Base-by-base conservation (phyloP, 768 basidiomycete genomes). In the Mycena galopus region DNA sequence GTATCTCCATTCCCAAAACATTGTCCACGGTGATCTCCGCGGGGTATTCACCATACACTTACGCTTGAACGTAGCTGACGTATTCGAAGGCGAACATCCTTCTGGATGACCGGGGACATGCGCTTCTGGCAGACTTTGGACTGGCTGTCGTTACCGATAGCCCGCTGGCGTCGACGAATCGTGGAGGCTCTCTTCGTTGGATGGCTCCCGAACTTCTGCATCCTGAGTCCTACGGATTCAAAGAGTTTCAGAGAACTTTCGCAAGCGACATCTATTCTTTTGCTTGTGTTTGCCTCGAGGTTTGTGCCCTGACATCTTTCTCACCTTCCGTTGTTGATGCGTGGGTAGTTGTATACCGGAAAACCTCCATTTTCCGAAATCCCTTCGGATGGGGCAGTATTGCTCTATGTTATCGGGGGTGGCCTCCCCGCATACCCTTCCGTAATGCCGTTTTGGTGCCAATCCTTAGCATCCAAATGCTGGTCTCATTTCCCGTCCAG, bases 21-120 rank as follows among this genome's bases (percentile, higher is more conserved):
- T 77, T 6, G 66, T 78, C 4, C 79, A 79, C 29, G 79, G 76
- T 1, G 79, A 80, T 67, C 71, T 80, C n/a, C 71, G 75, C 29
- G 78, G 79, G 35, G 79, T 80, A 65, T 32, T 3, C 9, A n/a
- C n/a, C n/a, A n/a, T n/a, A n/a, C n/a, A 12, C 4, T 3, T 17
- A 1, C 11, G 23, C 33, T 50, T 17, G 8, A 9, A 27, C 50
- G 47, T 64, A 30, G 47, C 8, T 44, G 16, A n/a, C n/a, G 33
- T 6, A 37, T 23, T 23, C 17, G 2, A n/a, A 79, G 78, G 74
- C 73, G 5, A 77, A 77, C 35, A 73, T 77, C 25, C 71, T 77
- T n/a, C 63, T 77, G 14, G 71, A 68, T 32, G 69, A 74, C 12
- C 57, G 66, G 33, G 47, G 58, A 5, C 67, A 53, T 44, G 74